Evolutionary conservation across 805 yeast species (phyloP), one percentile per base, ranked within the genome.

Genomic region (Saccharomycopsis capsularis): DNA sequence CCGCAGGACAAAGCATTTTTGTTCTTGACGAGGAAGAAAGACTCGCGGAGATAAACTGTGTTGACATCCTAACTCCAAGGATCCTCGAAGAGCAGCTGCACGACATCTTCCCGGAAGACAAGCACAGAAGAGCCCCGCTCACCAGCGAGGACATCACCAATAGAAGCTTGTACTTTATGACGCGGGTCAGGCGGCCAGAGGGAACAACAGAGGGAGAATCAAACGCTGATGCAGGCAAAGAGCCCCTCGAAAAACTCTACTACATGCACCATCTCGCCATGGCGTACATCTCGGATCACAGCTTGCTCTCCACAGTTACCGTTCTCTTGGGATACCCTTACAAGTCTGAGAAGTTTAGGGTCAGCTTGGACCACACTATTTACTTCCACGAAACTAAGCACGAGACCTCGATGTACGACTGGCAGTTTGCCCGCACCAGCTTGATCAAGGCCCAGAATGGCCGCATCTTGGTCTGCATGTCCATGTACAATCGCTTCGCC

Each of bases 281-380:
- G 3, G 47, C 40, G 3, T 47, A 47, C 30, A 23, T 42, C 5
- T 43, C 47, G 9, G 51, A 47, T 38, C 32, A 35, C 32, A 15
- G 4, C 11, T 42, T 47, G 16, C 9, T 47, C 13, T n/a, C 1
- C 5, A 36, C 22, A 11, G 47, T 30, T 5, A 11, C 36, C 4
- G 37, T 24, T 7, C n/a, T 38, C 4, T 30, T 47, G 15, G 51
- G 51, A 15, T 43, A 23, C 18, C 36, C 25, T n/a, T 35, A 23
- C 32, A 37, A 16, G 4, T 4, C 34, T 6, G 24, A 32, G 9
- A 22, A 3, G 4, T 42, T 42, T 3, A 34, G n/a, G 22, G 29
- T 42, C 18, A 42, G 47, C 23, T 27, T 42, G 27, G 51, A 47
- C 27, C 51, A 47, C 11, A 21, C 46, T 13, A 42, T 47, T 13